A percentile compares a stretch with the other conserved stretches of the same genome.
These are phyloP conservation scores for Paecilomyces fulvus DNA, from an alignment of 2,329 filamentous ascomycete species.

Conservation along the genomic window DNA sequence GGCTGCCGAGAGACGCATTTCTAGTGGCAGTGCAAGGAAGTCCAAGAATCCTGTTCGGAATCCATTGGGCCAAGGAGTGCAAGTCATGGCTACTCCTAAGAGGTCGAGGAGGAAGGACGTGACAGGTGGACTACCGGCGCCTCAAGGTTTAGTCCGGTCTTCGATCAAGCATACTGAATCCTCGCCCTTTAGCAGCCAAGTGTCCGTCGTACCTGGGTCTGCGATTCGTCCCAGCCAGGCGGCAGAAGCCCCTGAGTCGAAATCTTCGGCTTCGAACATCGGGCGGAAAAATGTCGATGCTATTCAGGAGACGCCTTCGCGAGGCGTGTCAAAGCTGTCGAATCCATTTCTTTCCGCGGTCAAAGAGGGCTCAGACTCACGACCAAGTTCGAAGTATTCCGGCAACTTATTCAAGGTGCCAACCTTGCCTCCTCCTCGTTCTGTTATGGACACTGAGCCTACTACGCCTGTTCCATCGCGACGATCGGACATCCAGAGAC, in stretches of 20 bases:
- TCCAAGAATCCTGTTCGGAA: conserved; percentile 35
- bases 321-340: conserved; percentile 19
- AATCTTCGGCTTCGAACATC: not conserved
- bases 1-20: conserved; percentile 28
- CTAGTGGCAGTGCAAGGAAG: conserved; percentile 25
- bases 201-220: conserved; percentile 25
- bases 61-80: conserved; percentile 34
- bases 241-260: not conserved
- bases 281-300: conserved; percentile 9
- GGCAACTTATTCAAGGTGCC: conserved; percentile 9
- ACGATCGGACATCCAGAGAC: not conserved
- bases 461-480: not conserved
- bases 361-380: conserved; percentile 7
- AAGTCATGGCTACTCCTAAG: conserved; percentile 42
- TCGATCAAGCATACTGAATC: conserved; percentile 19
- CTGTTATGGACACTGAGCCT: not conserved
- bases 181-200: conserved; percentile 20
- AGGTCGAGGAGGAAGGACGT: conserved; percentile 27
- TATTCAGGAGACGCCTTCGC: conserved; percentile 34
- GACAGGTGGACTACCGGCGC: conserved; percentile 17
- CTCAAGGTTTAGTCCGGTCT: conserved; percentile 19
- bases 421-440: conserved; percentile 2
- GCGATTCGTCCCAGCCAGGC: conserved; percentile 14
- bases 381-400: conserved; percentile 1
- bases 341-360: conserved; percentile 7